A percentile compares a stretch with the other conserved stretches of the same genome.
Conservation (phyloP, 73 alveolate genomes). For the Symbiodinium natans region DNA sequence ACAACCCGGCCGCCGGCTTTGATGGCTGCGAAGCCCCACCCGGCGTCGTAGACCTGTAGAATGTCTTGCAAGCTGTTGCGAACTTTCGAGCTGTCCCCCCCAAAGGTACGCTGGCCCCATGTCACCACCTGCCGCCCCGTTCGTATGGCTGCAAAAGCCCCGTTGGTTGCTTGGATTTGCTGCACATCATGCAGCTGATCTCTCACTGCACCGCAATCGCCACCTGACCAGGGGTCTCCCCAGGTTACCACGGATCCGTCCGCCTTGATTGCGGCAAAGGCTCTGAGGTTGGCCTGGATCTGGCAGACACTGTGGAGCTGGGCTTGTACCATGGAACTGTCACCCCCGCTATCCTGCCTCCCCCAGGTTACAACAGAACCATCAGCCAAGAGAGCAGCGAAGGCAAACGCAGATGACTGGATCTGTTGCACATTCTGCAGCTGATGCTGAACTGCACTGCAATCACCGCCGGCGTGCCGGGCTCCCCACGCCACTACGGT, state of each 20-base stretch:
- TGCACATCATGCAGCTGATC: not conserved
- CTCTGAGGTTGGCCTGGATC: too few relatives aligned
- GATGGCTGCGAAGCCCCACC: not conserved
- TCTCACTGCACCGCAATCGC: not conserved
- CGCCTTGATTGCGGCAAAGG: too few relatives aligned
- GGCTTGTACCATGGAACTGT: too few relatives aligned
- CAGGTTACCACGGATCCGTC: too few relatives aligned
- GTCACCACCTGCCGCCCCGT: not conserved
- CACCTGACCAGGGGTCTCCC: too few relatives aligned
- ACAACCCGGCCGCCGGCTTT: not conserved
- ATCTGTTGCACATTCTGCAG: not conserved
- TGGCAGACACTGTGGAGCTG: too few relatives aligned
- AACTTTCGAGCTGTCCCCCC: not conserved
- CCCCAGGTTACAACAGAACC: too few relatives aligned
- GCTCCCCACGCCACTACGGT: not conserved
- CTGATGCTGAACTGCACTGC: not conserved
- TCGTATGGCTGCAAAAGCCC: not conserved
- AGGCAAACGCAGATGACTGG: too few relatives aligned
- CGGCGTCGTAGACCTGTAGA: not conserved
- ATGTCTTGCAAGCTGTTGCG: not conserved
- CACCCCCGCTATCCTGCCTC: too few relatives aligned
- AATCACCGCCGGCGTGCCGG: not conserved
- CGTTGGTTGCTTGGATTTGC: not conserved
- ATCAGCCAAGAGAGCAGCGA: too few relatives aligned
- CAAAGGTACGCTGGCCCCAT: not conserved